Evolutionary conservation across 306 rosid species (phyloP).

Genomic region (Betula pendula): DNA sequence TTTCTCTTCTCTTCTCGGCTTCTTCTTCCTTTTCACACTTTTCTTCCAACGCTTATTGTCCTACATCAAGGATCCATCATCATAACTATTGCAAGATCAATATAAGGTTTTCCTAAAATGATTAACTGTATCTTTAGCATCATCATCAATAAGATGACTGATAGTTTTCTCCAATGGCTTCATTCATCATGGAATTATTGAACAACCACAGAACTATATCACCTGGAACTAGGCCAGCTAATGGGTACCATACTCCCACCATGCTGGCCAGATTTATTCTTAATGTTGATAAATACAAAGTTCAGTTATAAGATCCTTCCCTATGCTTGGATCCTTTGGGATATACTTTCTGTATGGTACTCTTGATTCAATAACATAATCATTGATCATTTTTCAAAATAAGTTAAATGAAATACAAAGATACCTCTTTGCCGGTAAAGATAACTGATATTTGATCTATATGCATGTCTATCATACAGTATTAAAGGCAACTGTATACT

Average conservation of each 20-base stretch:
- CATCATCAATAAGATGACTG: not conserved
- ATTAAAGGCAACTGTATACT: not conserved
- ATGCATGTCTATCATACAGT: not conserved
- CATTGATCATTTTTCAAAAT: not conserved
- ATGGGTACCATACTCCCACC: too few species aligned
- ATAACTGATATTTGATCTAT: not conserved
- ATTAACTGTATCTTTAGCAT: not conserved
- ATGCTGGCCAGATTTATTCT: too few species aligned
- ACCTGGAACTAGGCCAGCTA: not conserved
- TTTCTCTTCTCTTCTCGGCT: too few species aligned
- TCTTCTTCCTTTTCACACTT: too few species aligned
- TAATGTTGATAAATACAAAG: not conserved
- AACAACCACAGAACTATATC: not conserved
- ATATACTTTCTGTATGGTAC: slow-evolving; percentile 9
- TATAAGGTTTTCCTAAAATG: not conserved
- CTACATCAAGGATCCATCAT: not conserved
- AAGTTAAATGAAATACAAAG: not conserved
- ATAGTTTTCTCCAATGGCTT: not conserved
- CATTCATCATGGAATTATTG: not conserved
- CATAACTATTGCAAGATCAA: not conserved
- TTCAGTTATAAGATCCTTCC: slow-evolving; percentile 3
- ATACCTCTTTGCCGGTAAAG: not conserved
- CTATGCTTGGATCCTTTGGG: not conserved
- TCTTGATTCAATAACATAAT: not conserved
- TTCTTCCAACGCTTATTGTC: too few species aligned